Evolutionary conservation across 345 rosid species (phyloP), one percentile per base, ranked within the genome.

Genomic region (Syzygium aromaticum): DNA sequence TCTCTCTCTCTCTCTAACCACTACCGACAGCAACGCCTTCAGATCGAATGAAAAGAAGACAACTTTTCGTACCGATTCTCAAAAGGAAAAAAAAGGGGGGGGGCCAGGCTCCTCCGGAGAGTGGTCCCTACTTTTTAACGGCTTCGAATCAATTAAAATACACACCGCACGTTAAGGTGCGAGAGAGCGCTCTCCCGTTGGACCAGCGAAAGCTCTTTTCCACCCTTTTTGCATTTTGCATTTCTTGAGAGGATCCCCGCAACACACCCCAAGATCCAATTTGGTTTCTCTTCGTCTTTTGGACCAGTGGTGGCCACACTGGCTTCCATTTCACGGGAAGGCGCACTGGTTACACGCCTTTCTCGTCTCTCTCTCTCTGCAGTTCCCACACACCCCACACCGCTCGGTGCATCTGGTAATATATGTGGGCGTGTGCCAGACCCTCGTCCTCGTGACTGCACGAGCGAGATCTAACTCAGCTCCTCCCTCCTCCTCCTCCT

Each of bases 1-100:
- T 54, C 61, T 67, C 73, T 64, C 40, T 64, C 14, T 10, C 59
- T 33, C 78, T 64, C 5, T 8, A 73, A 5, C 80, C 80, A 9
- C 80, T 22, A 10, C 19, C 0, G 19, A 10, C 46, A 25, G 14
- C 1, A 19, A 10, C 49, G 80, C 80, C 49, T 38, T 33, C 2
- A 33, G 0, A 4, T 10, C n/a, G 61, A 38, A 0, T 54, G 77
- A 0, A 64, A 64, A 16, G 22, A 2, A 38, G 6, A 30, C 6
- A 15, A 22, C 22, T 30, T 64, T 64, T 30, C 23, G 3, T 64
- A 17, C 14, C 2, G 10, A 8, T 9, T 56, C 23, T 56, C 27
- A 23, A 23, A 23, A 23, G 12, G 9, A 9, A 1, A 9, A 54
- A 8, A 23, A 54, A 9, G 10, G 9, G 2, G 23, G 25, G 12